Conservation (phyloP, 2,329 filamentous ascomycete genomes). For the Colletotrichum ledebouriae region DNA sequence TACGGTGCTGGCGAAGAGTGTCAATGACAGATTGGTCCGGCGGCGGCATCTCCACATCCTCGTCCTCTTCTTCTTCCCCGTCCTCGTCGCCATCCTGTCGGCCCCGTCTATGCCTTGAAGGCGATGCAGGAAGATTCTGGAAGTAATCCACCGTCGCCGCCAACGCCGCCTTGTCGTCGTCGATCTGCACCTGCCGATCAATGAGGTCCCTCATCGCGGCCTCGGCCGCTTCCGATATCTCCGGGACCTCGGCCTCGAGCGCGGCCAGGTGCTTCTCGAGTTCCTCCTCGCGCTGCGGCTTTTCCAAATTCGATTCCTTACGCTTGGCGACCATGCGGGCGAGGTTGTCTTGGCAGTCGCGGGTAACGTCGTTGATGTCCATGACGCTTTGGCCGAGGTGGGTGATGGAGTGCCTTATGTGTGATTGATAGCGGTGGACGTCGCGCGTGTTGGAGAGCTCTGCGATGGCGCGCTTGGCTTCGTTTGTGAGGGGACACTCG, state of each 20-base stretch:
- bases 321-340: constrained; percentile 52
- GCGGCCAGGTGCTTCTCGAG: constrained; percentile 56
- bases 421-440: constrained; percentile 58
- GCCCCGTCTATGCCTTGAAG: constrained; percentile 25
- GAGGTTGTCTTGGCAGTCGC: constrained; percentile 53
- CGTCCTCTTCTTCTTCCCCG: constrained; percentile 44
- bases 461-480: constrained; percentile 55
- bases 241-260: constrained; percentile 56
- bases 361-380: constrained; percentile 63
- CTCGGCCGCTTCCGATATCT: constrained; percentile 61
- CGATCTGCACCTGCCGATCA: constrained; percentile 62
- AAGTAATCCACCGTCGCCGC: constrained; percentile 48
- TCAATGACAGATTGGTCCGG: constrained; percentile 48
- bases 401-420: constrained; percentile 60
- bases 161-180: constrained; percentile 61
- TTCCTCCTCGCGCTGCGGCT: constrained; percentile 52
- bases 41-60: constrained; percentile 34
- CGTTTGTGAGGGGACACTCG: constrained; percentile 58
- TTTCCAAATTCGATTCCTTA: constrained; percentile 53
- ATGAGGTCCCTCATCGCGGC: constrained; percentile 61
- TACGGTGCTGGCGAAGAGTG: constrained; percentile 54
- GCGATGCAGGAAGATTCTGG: constrained; percentile 30
- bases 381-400: constrained; percentile 61
- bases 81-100: constrained; percentile 42
- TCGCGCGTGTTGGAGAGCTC: constrained; percentile 59